Evolutionary conservation across 2,329 filamentous ascomycete genomes (phyloP), one percentile per base, ranked within the genome.

Genomic region (Parascedosporium putredinis): DNA sequence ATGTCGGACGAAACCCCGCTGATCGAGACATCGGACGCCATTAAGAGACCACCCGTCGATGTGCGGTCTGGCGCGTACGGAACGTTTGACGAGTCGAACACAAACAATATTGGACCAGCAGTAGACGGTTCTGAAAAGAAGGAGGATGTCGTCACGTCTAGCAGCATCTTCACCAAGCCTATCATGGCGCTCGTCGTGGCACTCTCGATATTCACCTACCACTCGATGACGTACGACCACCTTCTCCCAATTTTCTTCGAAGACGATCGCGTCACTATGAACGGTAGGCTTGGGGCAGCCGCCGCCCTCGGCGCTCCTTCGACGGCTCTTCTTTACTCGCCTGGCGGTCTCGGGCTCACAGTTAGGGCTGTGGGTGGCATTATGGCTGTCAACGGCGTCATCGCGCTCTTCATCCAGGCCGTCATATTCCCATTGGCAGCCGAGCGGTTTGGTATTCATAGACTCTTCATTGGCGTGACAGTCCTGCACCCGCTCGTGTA

Each of bases 201-300:
- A 1, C 70, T 96, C 45, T 87, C 85, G 42, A 87, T 96, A 55
- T 95, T 95, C 68, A 93, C 88, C 4, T 95, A 95, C 63, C 90
- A 96, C 67, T 88, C 85, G 33, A 96, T 96, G 89, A 89, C 86
- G 0, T 96, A 88, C 66, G 91, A 96, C 60, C 87, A 95, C 62
- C 76, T 96, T 1, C 74, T 95, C 49, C 90, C 90, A 6, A 95
- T 96, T 52, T 96, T 95, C 67, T 80, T 95, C 47, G 89, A 96
- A 63, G 89, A 95, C 58, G 75, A 81, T 36, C 76, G 78, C 25
- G 55, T 66, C 22, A 53, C 64, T 38, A 57, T 56, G 1, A 53
- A 57, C 18, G 53, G 59, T 22, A 56, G 62, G 2, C 53, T n/a
- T n/a, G n/a, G n/a, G n/a, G n/a, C n/a, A n/a, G n/a, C 59, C 5